These are phyloP conservation scores for Euphorbia lathyris DNA, from an alignment of 345 rosid species.

Conservation along the genomic window DNA sequence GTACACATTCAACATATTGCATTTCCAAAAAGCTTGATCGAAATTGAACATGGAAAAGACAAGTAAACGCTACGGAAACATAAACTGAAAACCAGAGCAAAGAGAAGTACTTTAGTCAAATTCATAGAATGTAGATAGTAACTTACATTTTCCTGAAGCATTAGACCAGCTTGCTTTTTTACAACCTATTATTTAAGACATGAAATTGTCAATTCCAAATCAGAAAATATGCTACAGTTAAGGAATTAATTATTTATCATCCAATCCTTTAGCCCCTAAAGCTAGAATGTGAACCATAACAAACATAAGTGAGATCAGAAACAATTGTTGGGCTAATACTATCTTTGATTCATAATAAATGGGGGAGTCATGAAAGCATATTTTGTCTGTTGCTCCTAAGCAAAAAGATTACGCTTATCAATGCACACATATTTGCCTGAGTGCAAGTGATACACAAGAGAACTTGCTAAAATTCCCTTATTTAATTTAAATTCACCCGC, in stretches of 20 bases:
- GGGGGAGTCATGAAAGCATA: background rate
- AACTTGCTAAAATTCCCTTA: background rate
- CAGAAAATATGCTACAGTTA: background rate
- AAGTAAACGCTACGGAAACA: background rate
- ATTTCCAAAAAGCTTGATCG: background rate
- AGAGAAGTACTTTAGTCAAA: background rate
- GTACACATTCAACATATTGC: background rate
- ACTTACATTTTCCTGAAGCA: slow-evolving; percentile 85
- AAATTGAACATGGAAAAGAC: background rate
- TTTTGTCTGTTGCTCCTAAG: too few species aligned
- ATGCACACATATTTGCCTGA: background rate
- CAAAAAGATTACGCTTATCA: too few species aligned
- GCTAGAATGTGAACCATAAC: background rate
- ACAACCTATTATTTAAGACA: slow-evolving; percentile 53
- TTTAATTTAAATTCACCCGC: too few species aligned
- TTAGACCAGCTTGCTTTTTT: slow-evolving; percentile 90
- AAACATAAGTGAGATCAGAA: background rate
- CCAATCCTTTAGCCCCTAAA: background rate
- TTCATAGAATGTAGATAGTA: background rate
- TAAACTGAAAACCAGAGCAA: background rate
- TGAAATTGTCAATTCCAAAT: background rate
- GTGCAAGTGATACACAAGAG: background rate
- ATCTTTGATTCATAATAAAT: background rate
- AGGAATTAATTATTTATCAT: background rate
- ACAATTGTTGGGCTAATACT: background rate